These are phyloP conservation scores for Hanseniaspora hatyaiensis DNA, from an alignment of 805 yeast species.

Conservation along the genomic window DNA sequence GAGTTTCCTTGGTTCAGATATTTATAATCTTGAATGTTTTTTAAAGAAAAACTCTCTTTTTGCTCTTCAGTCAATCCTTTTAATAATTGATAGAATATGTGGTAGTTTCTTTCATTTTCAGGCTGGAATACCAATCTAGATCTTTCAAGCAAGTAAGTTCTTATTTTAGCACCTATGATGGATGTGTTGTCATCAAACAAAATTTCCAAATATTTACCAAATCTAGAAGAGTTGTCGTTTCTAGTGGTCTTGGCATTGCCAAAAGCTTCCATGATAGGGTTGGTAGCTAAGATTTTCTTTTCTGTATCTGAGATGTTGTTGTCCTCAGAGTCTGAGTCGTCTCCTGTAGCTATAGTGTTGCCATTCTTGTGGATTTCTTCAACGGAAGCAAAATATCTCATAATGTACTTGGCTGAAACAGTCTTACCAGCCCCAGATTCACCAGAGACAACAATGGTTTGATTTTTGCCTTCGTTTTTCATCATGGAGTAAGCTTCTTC, in stretches of 20 bases:
- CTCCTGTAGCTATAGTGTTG: constrained; percentile 21
- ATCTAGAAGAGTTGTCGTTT: constrained; percentile 86
- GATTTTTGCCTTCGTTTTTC: constrained; percentile 75
- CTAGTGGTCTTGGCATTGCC: constrained; percentile 91
- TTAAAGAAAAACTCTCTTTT: constrained; percentile 48
- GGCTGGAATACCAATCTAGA: constrained; percentile 93
- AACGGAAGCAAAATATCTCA: constrained; percentile 95
- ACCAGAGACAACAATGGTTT: constrained; percentile 92
- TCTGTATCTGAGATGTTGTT: constrained; percentile 73
- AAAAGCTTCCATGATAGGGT: constrained; percentile 80
- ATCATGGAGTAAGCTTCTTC: constrained; percentile 94
- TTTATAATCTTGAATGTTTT: constrained; percentile 54
- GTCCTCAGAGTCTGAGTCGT: constrained; percentile 25
- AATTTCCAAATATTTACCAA: constrained; percentile 87
- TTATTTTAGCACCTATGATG: constrained; percentile 86
- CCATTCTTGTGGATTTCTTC: constrained; percentile 36
- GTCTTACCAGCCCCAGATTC: constrained; percentile 99
- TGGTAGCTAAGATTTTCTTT: constrained; percentile 88
- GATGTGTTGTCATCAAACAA: constrained; percentile 62
- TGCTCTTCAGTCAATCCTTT: constrained; percentile 51
- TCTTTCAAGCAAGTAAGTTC: constrained; percentile 86
- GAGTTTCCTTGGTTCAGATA: constrained; percentile 85
- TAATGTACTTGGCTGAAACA: constrained; percentile 89
- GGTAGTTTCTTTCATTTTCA: constrained; percentile 79
- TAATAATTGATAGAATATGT: constrained; percentile 81